Evolutionary conservation across 768 basidiomycete genomes (phyloP).

Genomic region (Psilocybe subaeruginosa): DNA sequence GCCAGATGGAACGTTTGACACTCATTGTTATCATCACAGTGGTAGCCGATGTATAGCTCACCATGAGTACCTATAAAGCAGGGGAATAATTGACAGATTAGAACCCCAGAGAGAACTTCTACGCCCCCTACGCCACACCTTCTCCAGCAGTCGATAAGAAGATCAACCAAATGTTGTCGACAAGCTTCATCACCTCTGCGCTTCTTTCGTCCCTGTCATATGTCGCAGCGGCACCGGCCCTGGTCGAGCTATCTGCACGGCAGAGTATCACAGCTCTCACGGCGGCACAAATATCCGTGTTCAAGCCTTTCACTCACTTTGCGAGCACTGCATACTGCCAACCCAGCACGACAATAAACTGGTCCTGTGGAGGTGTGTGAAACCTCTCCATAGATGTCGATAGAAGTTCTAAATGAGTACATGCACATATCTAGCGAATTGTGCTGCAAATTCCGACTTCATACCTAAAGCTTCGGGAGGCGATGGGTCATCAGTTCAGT

Average conservation of each 20-base stretch:
- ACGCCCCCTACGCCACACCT: background rate
- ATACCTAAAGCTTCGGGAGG: conserved; percentile 47
- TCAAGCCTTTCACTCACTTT: conserved; percentile 49
- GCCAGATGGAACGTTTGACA: background rate
- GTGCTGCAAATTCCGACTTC: conserved; percentile 44
- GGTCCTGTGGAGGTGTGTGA: conserved; percentile 52
- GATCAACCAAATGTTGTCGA: conserved; percentile 7
- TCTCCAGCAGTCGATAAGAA: background rate
- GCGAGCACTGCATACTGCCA: conserved; percentile 56
- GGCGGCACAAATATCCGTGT: conserved; percentile 42
- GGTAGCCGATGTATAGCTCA: background rate
- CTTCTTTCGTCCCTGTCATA: conserved; percentile 7
- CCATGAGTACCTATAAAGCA: background rate
- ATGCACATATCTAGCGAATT: conserved; percentile 30
- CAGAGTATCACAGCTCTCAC: conserved; percentile 33
- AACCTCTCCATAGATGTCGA: background rate
- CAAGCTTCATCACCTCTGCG: conserved; percentile 12
- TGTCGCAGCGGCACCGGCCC: conserved; percentile 11
- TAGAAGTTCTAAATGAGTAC: background rate
- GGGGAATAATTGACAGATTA: background rate
- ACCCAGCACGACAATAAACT: conserved; percentile 40
- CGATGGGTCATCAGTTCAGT: conserved; percentile 38
- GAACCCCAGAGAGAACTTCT: background rate
- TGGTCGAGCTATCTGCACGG: conserved; percentile 14
- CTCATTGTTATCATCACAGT: background rate